These are phyloP conservation scores for Euphorbia schlechtendalii DNA, from an alignment of 441 rosid species.

Conservation along the genomic window DNA sequence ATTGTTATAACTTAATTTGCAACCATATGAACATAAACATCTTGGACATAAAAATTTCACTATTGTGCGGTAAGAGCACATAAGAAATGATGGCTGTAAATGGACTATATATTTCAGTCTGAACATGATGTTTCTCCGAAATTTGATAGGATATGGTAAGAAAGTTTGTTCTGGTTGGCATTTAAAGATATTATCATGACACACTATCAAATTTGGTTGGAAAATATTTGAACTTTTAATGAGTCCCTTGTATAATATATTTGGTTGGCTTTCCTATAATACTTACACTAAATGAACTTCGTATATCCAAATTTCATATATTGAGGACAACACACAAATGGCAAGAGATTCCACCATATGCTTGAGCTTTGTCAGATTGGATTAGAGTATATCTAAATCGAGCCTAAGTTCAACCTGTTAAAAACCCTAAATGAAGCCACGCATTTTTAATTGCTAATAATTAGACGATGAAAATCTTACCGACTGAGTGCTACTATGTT, in stretches of 20 bases:
- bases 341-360: not conserved
- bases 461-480: conserved; percentile 40
- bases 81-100: too few relatives aligned
- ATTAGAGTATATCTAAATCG: not conserved
- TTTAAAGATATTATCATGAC: not conserved
- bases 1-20: too few relatives aligned
- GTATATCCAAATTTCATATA: too few relatives aligned
- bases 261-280: not conserved
- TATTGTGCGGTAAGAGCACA: too few relatives aligned
- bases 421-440: not conserved
- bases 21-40: too few relatives aligned
- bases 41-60: not conserved
- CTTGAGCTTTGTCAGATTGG: not conserved
- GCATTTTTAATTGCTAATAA: conserved; percentile 14
- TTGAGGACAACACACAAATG: too few relatives aligned
- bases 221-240: not conserved
- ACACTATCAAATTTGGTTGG: not conserved
- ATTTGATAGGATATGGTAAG: too few relatives aligned
- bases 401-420: not conserved
- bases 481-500: conserved; percentile 93
- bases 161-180: not conserved
- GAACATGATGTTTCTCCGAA: too few relatives aligned
- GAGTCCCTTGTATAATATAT: too few relatives aligned
- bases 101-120: too few relatives aligned
- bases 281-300: too few relatives aligned